Evolutionary conservation across 768 basidiomycete genomes (phyloP), one percentile per base, ranked within the genome.

Genomic region (Naganishia antarctica): DNA sequence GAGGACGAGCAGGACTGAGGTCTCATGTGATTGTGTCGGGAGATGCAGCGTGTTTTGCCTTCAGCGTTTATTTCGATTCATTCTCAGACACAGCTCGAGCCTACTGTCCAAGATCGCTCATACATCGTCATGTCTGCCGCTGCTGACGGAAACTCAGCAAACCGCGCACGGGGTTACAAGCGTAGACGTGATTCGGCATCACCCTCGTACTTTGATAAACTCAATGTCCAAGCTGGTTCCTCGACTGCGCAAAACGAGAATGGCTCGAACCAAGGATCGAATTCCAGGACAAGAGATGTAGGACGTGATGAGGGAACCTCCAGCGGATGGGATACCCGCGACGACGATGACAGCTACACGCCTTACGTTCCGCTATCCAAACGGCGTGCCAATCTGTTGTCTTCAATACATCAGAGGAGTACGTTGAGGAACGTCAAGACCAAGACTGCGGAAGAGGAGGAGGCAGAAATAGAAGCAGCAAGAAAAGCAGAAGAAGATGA

Each of bases 361-460:
- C 88, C 89, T 0, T 98, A 97, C 75, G 78, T 98, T 34, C 86
- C 94, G 12, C 86, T 97, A 34, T 83, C 88, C 16, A 87, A 96
- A 76, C 84, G 91, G 59, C 84, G 90, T 51, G 84, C 88, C 71
- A 85, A 86, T 47, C 89, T 87, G 70, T 82, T 94, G 5, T 86
- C 87, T 21, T 60, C 84, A 16, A 84, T 85, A 8, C 81, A 82
- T 73, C 85, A 84, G 47, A 81, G 63, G 4, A 63, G 82, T 21
- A 82, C 81, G 53, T 76, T 83, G 0, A 83, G 84, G 29, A 83
- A 84, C 67, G 80, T 83, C 66, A 81, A 78, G 67, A 81, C 81
- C 25, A 80, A 73, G 63, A 68, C 66, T 23, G 67, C 84, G 64
- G 86, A 88, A 59, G 87, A 87, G 60, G 41, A 70, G 29, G 67